Percentiles rank a stretch among this genome's conserved stretches.
Conservation (phyloP, 768 basidiomycete genomes). For the Suillus bovinus region DNA sequence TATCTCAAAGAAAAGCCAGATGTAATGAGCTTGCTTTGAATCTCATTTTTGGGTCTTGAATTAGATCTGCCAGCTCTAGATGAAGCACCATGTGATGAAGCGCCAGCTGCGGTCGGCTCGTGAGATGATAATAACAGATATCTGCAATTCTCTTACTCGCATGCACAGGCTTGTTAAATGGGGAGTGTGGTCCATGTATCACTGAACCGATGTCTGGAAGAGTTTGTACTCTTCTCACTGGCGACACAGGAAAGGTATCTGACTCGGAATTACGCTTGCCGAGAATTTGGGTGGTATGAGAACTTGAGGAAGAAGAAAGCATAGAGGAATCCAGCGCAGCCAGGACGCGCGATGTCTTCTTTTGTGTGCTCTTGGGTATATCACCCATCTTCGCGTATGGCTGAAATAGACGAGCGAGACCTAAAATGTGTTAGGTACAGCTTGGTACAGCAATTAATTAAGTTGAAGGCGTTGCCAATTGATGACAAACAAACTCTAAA, state of each 20-base stretch:
- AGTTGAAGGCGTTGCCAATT: slow-evolving; percentile 1
- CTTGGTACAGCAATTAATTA: slow-evolving; percentile 3
- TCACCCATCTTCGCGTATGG: slow-evolving; percentile 8
- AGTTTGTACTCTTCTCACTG: not conserved
- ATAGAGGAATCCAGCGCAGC: slow-evolving; percentile 14
- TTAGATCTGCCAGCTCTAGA: slow-evolving; percentile 1
- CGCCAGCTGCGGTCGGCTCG: not conserved
- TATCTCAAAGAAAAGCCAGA: slow-evolving; percentile 47
- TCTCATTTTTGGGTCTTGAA: not conserved
- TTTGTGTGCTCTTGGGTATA: not conserved
- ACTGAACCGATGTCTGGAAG: not conserved
- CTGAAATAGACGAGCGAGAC: slow-evolving; percentile 4
- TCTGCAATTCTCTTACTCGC: slow-evolving; percentile 1
- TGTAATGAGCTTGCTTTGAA: slow-evolving; percentile 7
- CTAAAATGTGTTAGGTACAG: not conserved
- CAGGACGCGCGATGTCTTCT: slow-evolving; percentile 14
- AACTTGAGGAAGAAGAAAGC: slow-evolving; percentile 1
- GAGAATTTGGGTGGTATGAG: not conserved
- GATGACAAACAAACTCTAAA: slow-evolving; percentile 8
- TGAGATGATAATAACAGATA: not conserved
- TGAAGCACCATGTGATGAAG: not conserved
- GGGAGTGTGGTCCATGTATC: slow-evolving; percentile 1
- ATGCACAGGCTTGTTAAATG: not conserved
- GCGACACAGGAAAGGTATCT: not conserved
- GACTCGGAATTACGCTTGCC: slow-evolving; percentile 8